A percentile compares a stretch with the other conserved stretches of the same genome.
Evolutionary conservation across 129 eudicot species (phyloP).

Genomic region (Pittosporum tobira): DNA sequence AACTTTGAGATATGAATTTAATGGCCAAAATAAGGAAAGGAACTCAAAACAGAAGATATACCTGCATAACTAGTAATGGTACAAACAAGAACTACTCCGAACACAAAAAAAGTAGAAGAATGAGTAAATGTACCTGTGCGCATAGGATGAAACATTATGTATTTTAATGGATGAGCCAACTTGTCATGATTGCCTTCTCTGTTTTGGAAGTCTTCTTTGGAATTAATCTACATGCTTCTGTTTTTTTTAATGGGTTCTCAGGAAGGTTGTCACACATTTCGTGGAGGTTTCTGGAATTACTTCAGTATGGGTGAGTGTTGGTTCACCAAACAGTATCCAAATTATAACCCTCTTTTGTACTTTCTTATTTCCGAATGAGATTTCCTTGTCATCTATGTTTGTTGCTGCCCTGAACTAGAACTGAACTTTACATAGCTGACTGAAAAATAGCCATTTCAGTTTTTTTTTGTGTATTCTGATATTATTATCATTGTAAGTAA

Average conservation of each 20-base stretch:
- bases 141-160: background rate
- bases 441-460: background rate
- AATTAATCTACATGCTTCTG: background rate
- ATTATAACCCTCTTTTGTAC: background rate
- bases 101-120: background rate
- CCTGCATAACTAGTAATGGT: background rate
- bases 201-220: background rate
- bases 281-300: slow-evolving; percentile 97
- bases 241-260: slow-evolving; percentile 10
- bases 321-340: background rate
- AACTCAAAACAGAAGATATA: background rate
- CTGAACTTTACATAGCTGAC: background rate
- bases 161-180: background rate
- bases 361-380: background rate
- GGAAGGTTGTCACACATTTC: slow-evolving; percentile 76
- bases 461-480: background rate
- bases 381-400: background rate
- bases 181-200: background rate
- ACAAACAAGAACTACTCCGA: background rate
- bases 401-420: background rate
- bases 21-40: background rate
- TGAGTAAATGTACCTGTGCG: background rate
- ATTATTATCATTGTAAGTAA: background rate
- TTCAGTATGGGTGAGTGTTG: slow-evolving; percentile 83
- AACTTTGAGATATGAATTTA: background rate